Evolutionary conservation across 1,284 basidiomycete species (phyloP), one percentile per base, ranked within the genome.

Genomic region (Sanghuangporus baumii): DNA sequence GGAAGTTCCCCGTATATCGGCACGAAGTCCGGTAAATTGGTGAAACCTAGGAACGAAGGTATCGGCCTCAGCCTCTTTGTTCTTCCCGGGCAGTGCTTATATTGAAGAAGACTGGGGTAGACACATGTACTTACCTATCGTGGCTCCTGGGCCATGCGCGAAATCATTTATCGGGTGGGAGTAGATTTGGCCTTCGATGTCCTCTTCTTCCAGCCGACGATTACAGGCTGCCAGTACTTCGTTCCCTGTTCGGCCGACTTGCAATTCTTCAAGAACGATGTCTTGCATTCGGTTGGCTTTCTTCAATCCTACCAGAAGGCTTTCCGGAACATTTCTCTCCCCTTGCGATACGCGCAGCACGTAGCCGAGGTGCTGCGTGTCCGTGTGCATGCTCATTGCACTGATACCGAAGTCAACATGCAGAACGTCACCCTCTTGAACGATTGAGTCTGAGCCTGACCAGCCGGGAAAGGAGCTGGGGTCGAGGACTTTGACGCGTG

Each of bases 371-470:
- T 83, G 81, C 66, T 83, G 82, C 0, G 80, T 81, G 67, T 84
- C 82, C 26, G 81, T 84, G 68, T 83, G 81, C 72, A 83, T 70
- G 23, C 79, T 77, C 76, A 83, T 79, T 1, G 80, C 79, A 18
- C 77, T 80, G 65, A 83, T 79, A 0, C 82, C 81, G 67, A 81
- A 81, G 66, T 84, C 81, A 59, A 82, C 80, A 67, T 83, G 81
- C 11, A 84, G 71, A 62, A 83, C 74, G 67, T 83, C 80, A 59
- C 80, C 78, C 67, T 77, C 75, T 18, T 74, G 70, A 61, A 81
- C 78, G 54, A 75, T 68, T 62, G 76, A 72, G 26, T 75, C 69
- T 9, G 77, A 76, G 23, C 78, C 80, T 23, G 73, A 69, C 77
- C 79, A 80, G 3, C 76, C 78, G 12, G 81, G 81, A 68, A 75